Evolutionary conservation across 192 early-diverging fungal species (phyloP).

Genomic region (Linderina pennispora): DNA sequence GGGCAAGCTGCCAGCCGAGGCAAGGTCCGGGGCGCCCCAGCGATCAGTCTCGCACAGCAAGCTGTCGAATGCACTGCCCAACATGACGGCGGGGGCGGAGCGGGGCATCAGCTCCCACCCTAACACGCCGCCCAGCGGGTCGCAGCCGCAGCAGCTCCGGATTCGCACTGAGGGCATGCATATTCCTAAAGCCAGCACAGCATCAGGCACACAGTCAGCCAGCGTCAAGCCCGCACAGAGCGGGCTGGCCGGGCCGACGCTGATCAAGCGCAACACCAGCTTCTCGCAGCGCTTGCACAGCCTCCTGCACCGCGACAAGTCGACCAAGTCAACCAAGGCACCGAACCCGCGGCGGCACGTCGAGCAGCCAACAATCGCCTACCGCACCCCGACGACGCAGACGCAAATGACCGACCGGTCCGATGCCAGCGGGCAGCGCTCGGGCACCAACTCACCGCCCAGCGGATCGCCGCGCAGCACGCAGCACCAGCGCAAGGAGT

Average conservation of each 20-base stretch:
- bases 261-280: conserved; percentile 45
- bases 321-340: conserved; percentile 11
- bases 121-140: too few species aligned
- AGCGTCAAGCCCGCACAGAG: too few species aligned
- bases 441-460: conserved; percentile 26
- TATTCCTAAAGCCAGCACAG: too few species aligned
- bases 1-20: too few species aligned
- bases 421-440: conserved; percentile 16
- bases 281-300: conserved; percentile 46
- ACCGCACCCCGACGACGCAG: conserved; percentile 31
- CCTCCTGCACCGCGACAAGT: conserved; percentile 42
- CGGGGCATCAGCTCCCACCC: too few species aligned
- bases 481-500: conserved; percentile 6
- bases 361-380: conserved; percentile 36
- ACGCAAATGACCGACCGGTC: conserved; percentile 29
- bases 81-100: too few species aligned
- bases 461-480: conserved; percentile 13
- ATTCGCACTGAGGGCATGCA: not conserved
- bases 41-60: too few species aligned
- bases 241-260: conserved; percentile 8
- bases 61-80: too few species aligned
- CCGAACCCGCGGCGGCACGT: conserved; percentile 2
- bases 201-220: not conserved
- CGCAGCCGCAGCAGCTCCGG: too few species aligned
- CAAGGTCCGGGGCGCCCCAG: too few species aligned